Evolutionary conservation across 225 moss, liverwort and hornwort species (phyloP).

Genomic region (Sphagnum tenellum): DNA sequence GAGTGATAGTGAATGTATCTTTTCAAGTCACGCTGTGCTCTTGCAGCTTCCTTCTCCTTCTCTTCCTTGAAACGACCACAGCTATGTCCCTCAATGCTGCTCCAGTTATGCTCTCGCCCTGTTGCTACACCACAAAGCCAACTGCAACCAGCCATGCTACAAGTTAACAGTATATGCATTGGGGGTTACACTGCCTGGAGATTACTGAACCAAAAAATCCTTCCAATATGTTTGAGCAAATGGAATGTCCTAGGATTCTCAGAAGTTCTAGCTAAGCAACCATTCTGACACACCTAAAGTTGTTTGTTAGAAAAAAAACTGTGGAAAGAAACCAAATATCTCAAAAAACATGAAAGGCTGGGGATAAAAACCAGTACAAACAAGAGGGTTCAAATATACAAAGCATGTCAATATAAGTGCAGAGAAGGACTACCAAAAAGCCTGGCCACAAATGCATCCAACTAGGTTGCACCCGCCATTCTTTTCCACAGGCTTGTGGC

Average conservation of each 20-base stretch:
- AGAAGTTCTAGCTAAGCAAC: too few relatives aligned
- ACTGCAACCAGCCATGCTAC: constrained; percentile 31
- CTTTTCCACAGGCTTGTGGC: constrained; percentile 96
- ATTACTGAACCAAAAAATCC: background rate
- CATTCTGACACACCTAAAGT: background rate
- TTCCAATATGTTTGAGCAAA: too few relatives aligned
- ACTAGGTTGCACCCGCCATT: constrained; percentile 95
- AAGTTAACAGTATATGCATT: background rate
- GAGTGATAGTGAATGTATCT: constrained; percentile 97
- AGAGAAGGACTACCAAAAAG: constrained; percentile 63
- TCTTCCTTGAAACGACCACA: constrained; percentile 97
- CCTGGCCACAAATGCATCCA: constrained; percentile 92
- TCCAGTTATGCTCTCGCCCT: constrained; percentile 99
- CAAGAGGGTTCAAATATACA: background rate
- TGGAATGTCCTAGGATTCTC: too few relatives aligned
- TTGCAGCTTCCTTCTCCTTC: constrained; percentile 94
- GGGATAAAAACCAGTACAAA: background rate
- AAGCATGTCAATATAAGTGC: background rate
- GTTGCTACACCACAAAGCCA: constrained; percentile 97
- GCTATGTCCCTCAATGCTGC: constrained; percentile 95
- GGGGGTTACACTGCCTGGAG: background rate
- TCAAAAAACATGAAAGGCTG: too few relatives aligned
- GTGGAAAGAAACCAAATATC: background rate
- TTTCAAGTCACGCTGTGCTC: constrained; percentile 94
- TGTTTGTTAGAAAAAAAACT: constrained; percentile 1